Evolutionary conservation across 345 rosid genomes (phyloP).

Genomic region (Salix suchowensis): DNA sequence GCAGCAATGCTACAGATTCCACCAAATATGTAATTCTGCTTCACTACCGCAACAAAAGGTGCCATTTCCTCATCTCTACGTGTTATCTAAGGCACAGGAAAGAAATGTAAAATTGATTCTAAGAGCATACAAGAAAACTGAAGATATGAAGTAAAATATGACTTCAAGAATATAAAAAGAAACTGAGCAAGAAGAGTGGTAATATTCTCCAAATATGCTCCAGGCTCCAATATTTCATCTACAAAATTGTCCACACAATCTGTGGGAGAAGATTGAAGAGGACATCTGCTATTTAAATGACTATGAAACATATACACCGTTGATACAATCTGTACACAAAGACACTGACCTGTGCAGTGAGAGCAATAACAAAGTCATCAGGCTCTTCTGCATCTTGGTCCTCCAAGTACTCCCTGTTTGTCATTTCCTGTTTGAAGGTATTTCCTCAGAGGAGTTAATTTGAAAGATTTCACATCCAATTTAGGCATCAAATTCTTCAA

Average conservation of each 20-base stretch:
- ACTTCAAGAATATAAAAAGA: not conserved
- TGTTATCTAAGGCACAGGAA: constrained; percentile 53
- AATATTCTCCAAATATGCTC: not conserved
- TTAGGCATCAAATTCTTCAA: not conserved
- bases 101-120: constrained; percentile 11
- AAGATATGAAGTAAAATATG: not conserved
- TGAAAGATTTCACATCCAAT: not conserved
- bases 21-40: constrained; percentile 86
- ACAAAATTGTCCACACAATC: not conserved
- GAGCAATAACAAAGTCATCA: constrained; percentile 85
- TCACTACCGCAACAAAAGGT: constrained; percentile 66
- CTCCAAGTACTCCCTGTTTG: constrained; percentile 75
- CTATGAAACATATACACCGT: not conserved
- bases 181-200: not conserved
- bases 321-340: not conserved
- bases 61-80: constrained; percentile 94
- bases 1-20: constrained; percentile 91
- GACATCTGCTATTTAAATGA: not conserved
- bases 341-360: constrained; percentile 68
- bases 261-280: not conserved
- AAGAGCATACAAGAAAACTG: not conserved
- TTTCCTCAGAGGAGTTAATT: constrained; percentile 7
- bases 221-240: not conserved
- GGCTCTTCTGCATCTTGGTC: constrained; percentile 98
- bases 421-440: constrained; percentile 67